Conservation (phyloP, 805 yeast genomes). For the Kregervanrija fluxuum region DNA sequence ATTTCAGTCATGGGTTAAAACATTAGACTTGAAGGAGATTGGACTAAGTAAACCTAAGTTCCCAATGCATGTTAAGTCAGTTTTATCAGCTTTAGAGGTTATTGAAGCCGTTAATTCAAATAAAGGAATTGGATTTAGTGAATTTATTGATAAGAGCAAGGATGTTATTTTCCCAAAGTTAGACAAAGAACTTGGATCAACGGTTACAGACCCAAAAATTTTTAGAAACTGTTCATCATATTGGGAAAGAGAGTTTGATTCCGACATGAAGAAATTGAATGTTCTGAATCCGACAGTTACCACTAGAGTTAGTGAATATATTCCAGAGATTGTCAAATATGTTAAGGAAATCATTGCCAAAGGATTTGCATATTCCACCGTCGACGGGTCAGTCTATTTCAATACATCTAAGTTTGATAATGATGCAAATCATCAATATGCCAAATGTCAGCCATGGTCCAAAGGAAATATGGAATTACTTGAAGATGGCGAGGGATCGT, state of each 20-base stretch:
- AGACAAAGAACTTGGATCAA: slow-evolving; percentile 65
- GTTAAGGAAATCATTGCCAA: slow-evolving; percentile 67
- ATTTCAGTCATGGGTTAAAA: slow-evolving; percentile 44
- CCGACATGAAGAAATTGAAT: slow-evolving; percentile 79
- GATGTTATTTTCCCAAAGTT: slow-evolving; percentile 69
- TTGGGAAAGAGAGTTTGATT: slow-evolving; percentile 83
- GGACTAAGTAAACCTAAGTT: slow-evolving; percentile 68
- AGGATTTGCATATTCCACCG: slow-evolving; percentile 78
- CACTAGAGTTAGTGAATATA: slow-evolving; percentile 91
- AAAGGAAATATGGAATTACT: slow-evolving; percentile 81
- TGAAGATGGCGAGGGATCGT: slow-evolving; percentile 92
- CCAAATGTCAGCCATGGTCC: slow-evolving; percentile 97
- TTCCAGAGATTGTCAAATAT: slow-evolving; percentile 83
- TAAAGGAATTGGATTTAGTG: slow-evolving; percentile 19
- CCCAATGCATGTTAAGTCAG: slow-evolving; percentile 74
- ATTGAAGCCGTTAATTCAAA: slow-evolving; percentile 22
- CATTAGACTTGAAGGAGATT: slow-evolving; percentile 43
- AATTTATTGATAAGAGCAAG: slow-evolving; percentile 47
- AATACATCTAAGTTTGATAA: slow-evolving; percentile 79
- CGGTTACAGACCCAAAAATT: slow-evolving; percentile 77
- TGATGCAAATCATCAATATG: slow-evolving; percentile 70
- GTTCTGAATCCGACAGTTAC: slow-evolving; percentile 80
- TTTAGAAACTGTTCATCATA: slow-evolving; percentile 76
- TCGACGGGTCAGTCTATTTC: slow-evolving; percentile 93
- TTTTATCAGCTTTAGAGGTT: slow-evolving; percentile 42